Base-by-base conservation (phyloP, 2,329 filamentous ascomycete genomes). In the Capronia coronata region DNA sequence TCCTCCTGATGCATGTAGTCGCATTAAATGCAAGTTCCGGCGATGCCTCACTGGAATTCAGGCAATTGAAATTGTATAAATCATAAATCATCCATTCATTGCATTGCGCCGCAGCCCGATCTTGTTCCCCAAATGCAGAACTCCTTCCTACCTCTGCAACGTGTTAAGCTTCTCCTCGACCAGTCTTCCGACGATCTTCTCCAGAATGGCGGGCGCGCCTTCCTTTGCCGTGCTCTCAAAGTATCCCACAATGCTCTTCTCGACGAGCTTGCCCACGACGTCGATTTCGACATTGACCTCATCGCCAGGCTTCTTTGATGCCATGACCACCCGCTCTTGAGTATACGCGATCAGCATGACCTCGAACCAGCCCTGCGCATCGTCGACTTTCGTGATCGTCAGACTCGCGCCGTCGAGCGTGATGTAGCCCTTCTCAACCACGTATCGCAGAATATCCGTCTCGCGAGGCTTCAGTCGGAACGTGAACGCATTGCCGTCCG, bases 271-370 rank as follows among this genome's bases (percentile, higher is more conserved):
- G 8, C 82, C 82, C 4, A 84, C 79, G 73, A 94, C 87, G 65
- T 96, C 90, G 46, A 95, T 91, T 74, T 96, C 90, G 29, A 96
- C 79, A 64, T 96, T 96, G 54, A 95, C 87, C 43, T 82, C 78
- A 4, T 94, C 87, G 2, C 90, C 89, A 23, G 77, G 71, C 68
- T 78, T 75, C 78, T 96, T 96, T 45, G 73, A 74, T 2, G 86
- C 87, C 56, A 88, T 82, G 13, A 94, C 84, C 13, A 98, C 83
- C 68, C 86, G 86, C 69, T 91, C 87, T 72, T 97, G 93, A 9
- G 93, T 96, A 69, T 98, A 98, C 7, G 86, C 80, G 67, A 98
- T 96, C 54, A 98, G 75, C 93, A 98, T 98, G 43, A 98, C 85
- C 77, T 97, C 93, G 71, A 78, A 84, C 79, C 84, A 96, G 67